phyloP scores from a whole-genome alignment of 2,329 filamentous ascomycete species.

The Cercospora sp. region DNA sequence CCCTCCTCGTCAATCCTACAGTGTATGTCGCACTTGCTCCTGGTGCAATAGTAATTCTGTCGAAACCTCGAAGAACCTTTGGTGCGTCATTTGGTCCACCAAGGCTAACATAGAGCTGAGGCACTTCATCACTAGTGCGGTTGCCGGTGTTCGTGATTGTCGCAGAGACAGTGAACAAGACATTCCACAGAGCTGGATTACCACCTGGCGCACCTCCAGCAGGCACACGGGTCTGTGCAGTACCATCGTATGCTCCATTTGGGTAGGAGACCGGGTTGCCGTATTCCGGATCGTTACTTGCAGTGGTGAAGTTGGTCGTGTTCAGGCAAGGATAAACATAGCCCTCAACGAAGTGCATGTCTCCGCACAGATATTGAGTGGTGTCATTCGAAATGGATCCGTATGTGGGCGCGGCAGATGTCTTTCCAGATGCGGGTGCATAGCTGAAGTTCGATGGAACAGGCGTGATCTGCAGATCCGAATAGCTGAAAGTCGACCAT shows the following conservation, averaged over 20 bases:
- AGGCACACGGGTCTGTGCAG: background rate
- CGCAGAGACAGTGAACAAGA: constrained; percentile 57
- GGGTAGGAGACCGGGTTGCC: background rate
- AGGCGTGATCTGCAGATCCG: constrained; percentile 29
- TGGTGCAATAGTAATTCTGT: constrained; percentile 38
- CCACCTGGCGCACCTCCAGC: constrained; percentile 31
- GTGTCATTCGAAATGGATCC: background rate
- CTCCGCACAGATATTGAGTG: background rate
- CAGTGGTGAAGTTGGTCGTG: background rate
- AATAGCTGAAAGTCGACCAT: constrained; percentile 48
- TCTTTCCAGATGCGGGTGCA: background rate
- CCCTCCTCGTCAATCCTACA: constrained; percentile 26
- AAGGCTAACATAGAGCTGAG: constrained; percentile 53
- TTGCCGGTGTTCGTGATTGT: constrained; percentile 64
- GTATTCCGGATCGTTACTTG: background rate
- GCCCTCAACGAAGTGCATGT: background rate
- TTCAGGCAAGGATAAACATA: background rate
- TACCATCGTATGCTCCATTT: background rate
- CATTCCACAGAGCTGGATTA: constrained; percentile 61
- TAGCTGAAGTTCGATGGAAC: constrained; percentile 55
- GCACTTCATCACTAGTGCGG: constrained; percentile 54
- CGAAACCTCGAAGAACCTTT: constrained; percentile 42
- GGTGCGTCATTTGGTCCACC: constrained; percentile 49
- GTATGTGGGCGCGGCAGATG: background rate
- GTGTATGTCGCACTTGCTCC: constrained; percentile 25